Evolutionary conservation across 345 rosid genomes (phyloP).

Genomic region (Salix udensis): DNA sequence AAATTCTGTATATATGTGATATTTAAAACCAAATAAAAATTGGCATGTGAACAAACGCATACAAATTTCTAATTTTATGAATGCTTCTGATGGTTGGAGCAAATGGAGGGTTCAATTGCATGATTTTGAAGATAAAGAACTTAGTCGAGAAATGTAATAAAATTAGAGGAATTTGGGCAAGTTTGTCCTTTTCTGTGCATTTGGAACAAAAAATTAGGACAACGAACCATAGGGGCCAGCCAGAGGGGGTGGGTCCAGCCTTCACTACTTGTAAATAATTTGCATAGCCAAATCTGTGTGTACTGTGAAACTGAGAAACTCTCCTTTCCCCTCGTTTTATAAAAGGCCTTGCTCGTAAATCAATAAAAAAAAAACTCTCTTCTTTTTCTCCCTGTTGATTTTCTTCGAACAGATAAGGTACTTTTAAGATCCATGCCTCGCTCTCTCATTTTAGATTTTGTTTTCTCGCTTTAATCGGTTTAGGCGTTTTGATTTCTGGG

Average conservation of each 20-base stretch:
- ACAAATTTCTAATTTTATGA: too few relatives aligned
- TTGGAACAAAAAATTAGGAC: not conserved
- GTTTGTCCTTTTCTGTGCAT: not conserved
- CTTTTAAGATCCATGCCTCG: not conserved
- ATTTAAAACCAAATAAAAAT: too few relatives aligned
- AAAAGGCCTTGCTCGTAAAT: not conserved
- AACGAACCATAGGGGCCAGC: not conserved
- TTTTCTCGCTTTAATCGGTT: not conserved
- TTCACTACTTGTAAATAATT: not conserved
- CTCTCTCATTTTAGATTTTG: not conserved
- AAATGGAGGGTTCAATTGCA: not conserved
- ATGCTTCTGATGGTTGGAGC: too few relatives aligned
- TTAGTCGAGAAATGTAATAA: not conserved
- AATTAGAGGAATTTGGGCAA: not conserved
- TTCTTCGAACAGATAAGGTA: constrained; percentile 5
- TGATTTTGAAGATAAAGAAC: not conserved
- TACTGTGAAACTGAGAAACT: not conserved
- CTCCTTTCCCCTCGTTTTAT: not conserved
- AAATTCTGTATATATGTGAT: too few relatives aligned
- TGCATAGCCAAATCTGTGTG: not conserved
- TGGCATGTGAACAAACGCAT: too few relatives aligned
- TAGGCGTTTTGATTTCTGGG: not conserved
- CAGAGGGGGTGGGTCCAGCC: too few relatives aligned
- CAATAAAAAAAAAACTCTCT: not conserved
- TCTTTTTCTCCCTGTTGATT: not conserved